Evolutionary conservation across 768 basidiomycete species (phyloP).

Genomic region (Naganishia antarctica): DNA sequence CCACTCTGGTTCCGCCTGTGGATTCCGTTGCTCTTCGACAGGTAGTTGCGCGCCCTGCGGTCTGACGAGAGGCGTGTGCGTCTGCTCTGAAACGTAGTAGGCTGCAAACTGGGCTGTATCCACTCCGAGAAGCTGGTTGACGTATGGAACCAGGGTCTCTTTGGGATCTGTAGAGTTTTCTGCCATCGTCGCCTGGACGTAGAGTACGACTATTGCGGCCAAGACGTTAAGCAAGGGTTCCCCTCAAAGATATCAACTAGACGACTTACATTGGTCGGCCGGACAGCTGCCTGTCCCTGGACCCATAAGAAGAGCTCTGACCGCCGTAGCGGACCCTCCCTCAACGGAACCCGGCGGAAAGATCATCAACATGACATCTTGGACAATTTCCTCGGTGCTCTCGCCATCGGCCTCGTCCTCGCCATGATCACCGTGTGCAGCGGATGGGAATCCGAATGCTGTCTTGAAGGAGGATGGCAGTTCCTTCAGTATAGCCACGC

Average conservation of each 20-base stretch:
- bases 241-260: neutral
- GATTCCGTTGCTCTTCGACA: neutral
- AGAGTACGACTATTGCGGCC: slow-evolving; percentile 30
- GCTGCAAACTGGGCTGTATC: slow-evolving; percentile 31
- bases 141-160: slow-evolving; percentile 23
- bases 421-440: slow-evolving; percentile 21
- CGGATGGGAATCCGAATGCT: slow-evolving; percentile 10
- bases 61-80: neutral
- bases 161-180: slow-evolving; percentile 25
- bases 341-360: slow-evolving; percentile 39
- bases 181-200: slow-evolving; percentile 26
- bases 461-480: slow-evolving; percentile 22
- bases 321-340: slow-evolving; percentile 30
- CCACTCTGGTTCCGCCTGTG: slow-evolving; percentile 22
- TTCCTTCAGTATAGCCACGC: slow-evolving; percentile 37
- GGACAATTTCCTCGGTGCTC: slow-evolving; percentile 20
- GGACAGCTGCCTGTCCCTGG: slow-evolving; percentile 49
- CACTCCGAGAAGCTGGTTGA: slow-evolving; percentile 2
- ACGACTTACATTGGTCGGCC: slow-evolving; percentile 45
- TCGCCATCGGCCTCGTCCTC: slow-evolving; percentile 11
- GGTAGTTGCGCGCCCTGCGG: neutral
- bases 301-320: slow-evolving; percentile 45
- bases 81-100: slow-evolving; percentile 26
- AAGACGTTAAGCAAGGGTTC: neutral
- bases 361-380: slow-evolving; percentile 44